Evolutionary conservation across 345 rosid genomes (phyloP).

Genomic region (Abelmoschus esculentus): DNA sequence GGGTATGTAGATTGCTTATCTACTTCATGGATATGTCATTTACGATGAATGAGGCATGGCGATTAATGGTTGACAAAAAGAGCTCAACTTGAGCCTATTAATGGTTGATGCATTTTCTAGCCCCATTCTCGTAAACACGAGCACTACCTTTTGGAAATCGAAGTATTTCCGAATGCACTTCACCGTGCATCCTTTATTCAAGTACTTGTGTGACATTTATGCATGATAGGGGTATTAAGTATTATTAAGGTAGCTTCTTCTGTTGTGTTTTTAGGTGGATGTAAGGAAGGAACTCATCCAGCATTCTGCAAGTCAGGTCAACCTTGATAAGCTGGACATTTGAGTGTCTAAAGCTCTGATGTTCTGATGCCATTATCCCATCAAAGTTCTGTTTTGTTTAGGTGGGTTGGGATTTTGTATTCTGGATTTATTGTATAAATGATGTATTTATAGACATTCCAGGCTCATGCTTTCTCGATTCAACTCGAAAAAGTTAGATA

Average conservation of each 20-base stretch:
- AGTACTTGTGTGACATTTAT: not conserved
- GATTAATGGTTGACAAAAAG: not conserved
- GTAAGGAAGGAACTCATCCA: slow-evolving; percentile 70
- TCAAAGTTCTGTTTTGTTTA: not conserved
- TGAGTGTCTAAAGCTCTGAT: slow-evolving; percentile 8
- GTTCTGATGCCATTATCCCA: not conserved
- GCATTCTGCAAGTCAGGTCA: slow-evolving; percentile 48
- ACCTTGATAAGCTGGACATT: slow-evolving; percentile 65
- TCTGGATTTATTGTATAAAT: not conserved
- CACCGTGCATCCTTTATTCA: not conserved
- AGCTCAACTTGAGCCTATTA: not conserved
- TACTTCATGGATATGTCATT: not conserved
- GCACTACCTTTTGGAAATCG: not conserved
- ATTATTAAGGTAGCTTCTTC: not conserved
- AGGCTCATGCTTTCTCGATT: not conserved
- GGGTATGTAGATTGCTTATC: slow-evolving; percentile 37
- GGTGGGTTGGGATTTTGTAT: not conserved
- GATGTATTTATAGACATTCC: not conserved
- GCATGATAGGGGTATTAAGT: not conserved
- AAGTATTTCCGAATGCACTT: not conserved
- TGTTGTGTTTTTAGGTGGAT: slow-evolving; percentile 50
- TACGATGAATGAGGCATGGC: not conserved
- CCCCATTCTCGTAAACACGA: not conserved
- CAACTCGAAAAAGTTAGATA: too few species aligned
- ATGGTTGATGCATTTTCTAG: too few species aligned